Base-by-base conservation (phyloP, 164 flowering plant species). In the Nelumbo lutea region DNA sequence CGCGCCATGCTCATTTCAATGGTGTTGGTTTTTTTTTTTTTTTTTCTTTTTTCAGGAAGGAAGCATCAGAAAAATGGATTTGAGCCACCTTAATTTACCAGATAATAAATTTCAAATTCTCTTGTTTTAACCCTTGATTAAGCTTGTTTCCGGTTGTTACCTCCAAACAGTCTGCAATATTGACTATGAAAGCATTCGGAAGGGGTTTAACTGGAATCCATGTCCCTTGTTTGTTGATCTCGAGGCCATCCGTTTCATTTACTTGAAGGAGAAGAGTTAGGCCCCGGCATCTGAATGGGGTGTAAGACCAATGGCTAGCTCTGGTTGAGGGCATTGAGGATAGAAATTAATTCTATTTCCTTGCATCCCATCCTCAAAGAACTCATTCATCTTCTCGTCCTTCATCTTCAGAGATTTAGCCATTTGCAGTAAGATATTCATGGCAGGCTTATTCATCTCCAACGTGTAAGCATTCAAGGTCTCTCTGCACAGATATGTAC, bases 241-340 rank as follows among this genome's bases (percentile, higher is more conserved):
- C 78, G 2, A 83, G 72, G 14, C 86, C 84, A 64, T 78, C 79
- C 14, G 70, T 57, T 43, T 78, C 27, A 27, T 27, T 27, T 27
- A 27, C 27, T 27, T 27, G 27, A 27, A 27, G 27, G 27, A 27
- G 27, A 40, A 83, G 72, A 52, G 84, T 81, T 51, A 83, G 68
- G 0, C 73, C 80, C 6, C 45, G 0, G 73, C 38, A 66, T 83
- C 84, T 1, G 86, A 79, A 56, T 83, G 86, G 4, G 86, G 82
- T 1, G 75, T 72, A 4, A 81, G 69, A 41, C 84, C 86, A 1
- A 83, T 65, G 15, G 71, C 83, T 0, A 68, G 58, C 13, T 79
- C 84, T 5, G 86, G 79, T 42, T 78, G 71, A 10, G 78, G 80
- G 15, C 86, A 83, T 13, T 77, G 80, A 1, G 86, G 86, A 66